Evolutionary conservation across 352 stramenopile species (phyloP).

Genomic region (Pythium biforme): DNA sequence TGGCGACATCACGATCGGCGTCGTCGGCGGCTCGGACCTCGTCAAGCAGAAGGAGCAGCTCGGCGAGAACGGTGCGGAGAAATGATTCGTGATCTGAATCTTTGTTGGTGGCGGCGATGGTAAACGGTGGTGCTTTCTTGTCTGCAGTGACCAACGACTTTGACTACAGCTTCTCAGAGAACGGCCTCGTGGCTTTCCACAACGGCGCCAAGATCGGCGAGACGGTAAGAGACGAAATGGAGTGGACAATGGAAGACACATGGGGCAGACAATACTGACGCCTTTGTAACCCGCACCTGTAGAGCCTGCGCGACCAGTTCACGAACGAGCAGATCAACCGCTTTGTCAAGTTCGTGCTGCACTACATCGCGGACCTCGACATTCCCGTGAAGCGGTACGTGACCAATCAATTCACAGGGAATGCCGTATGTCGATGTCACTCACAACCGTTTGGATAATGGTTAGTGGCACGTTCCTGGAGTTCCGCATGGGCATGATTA

Average conservation of each 20-base stretch:
- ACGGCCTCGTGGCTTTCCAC: constrained; percentile 98
- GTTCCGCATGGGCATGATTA: constrained; percentile 99
- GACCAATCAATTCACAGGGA: neutral
- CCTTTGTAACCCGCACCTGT: neutral
- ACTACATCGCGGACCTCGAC: constrained; percentile 93
- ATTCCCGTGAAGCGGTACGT: constrained; percentile 95
- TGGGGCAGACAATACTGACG: neutral
- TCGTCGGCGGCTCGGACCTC: constrained; percentile 98
- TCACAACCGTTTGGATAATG: neutral
- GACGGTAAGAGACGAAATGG: constrained; percentile 53
- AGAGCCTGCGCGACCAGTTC: constrained; percentile 93
- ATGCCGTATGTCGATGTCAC: neutral
- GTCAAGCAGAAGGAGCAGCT: constrained; percentile 99
- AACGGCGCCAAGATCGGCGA: constrained; percentile 90
- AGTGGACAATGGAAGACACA: no score
- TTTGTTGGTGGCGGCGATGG: neutral
- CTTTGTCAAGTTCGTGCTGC: constrained; percentile 96
- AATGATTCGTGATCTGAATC: neutral
- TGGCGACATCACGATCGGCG: constrained; percentile 94
- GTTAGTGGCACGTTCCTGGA: constrained; percentile 98
- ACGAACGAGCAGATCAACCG: constrained; percentile 97
- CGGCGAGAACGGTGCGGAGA: constrained; percentile 79
- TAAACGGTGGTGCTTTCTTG: neutral
- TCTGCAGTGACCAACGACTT: constrained; percentile 91
- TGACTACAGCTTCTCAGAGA: constrained; percentile 99